These are phyloP conservation scores for Trametes cinnabarina DNA, from an alignment of 768 basidiomycete species.

Conservation along the genomic window DNA sequence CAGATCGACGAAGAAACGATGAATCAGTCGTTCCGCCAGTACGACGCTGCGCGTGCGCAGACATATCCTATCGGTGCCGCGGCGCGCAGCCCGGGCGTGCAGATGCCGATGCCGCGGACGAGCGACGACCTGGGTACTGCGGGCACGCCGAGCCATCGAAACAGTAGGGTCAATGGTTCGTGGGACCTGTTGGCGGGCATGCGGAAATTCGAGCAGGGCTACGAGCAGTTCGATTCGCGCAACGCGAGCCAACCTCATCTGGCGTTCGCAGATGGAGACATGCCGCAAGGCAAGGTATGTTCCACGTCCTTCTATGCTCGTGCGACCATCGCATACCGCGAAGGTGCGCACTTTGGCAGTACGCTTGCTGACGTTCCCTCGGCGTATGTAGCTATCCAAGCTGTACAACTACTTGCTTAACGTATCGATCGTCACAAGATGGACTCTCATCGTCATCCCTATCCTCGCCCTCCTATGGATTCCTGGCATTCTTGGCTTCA, in stretches of 20 bases:
- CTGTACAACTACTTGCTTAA: slow-evolving; percentile 74
- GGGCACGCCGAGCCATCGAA: slow-evolving; percentile 3
- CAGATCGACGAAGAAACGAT: slow-evolving; percentile 7
- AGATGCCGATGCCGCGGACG: slow-evolving; percentile 6
- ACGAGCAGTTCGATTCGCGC: slow-evolving; percentile 56
- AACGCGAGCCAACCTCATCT: slow-evolving; percentile 52
- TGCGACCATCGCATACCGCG: no score
- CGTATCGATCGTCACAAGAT: slow-evolving; percentile 74
- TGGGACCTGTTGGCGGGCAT: slow-evolving; percentile 53
- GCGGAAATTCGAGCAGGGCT: slow-evolving; percentile 51
- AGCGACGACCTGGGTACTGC: background rate
- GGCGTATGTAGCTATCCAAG: slow-evolving; percentile 46
- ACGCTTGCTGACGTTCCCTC: background rate
- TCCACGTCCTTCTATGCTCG: no score
- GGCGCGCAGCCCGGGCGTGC: background rate
- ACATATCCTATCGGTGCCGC: slow-evolving; percentile 15
- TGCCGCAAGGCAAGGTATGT: slow-evolving; percentile 51
- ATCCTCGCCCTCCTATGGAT: slow-evolving; percentile 67
- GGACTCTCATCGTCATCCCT: slow-evolving; percentile 78
- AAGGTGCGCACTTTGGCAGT: no score
- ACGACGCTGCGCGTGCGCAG: slow-evolving; percentile 25
- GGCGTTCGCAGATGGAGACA: slow-evolving; percentile 59
- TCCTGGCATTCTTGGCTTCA: slow-evolving; percentile 68
- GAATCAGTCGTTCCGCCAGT: slow-evolving; percentile 18
- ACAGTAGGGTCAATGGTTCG: slow-evolving; percentile 32